Evolutionary conservation across 1,284 basidiomycete genomes (phyloP).

Genomic region (Vanrija sp.): DNA sequence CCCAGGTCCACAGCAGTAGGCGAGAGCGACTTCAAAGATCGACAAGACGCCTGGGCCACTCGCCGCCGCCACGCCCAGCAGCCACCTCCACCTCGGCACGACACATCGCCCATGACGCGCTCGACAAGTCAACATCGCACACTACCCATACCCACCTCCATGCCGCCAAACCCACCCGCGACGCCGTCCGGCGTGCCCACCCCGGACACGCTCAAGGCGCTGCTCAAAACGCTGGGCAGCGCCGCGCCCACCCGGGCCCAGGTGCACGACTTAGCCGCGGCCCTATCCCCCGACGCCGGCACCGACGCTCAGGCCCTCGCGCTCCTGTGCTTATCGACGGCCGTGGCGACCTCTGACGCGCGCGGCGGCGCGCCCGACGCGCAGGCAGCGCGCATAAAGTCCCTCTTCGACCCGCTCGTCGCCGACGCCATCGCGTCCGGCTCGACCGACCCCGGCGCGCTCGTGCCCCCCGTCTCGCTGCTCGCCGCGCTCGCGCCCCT

Average conservation of each 20-base stretch:
- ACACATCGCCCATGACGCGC: not conserved
- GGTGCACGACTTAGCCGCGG: not conserved
- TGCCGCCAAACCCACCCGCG: no score
- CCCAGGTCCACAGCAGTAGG: no score
- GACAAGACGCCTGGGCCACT: not conserved
- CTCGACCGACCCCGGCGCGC: constrained; percentile 1
- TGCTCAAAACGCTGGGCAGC: constrained; percentile 4
- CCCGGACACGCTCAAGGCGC: constrained; percentile 4
- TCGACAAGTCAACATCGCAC: no score
- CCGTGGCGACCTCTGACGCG: constrained; percentile 3
- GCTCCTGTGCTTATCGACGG: constrained; percentile 8
- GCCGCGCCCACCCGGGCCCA: not conserved
- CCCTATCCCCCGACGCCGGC: not conserved
- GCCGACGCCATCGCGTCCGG: constrained; percentile 4
- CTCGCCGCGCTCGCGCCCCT: constrained; percentile 31
- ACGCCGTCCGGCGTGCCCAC: not conserved
- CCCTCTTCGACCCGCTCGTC: constrained; percentile 11
- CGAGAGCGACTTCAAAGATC: no score
- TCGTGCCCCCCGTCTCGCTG: constrained; percentile 19
- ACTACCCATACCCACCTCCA: no score
- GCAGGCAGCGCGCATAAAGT: constrained; percentile 4
- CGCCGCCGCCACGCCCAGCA: not conserved
- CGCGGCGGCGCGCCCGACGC: not conserved
- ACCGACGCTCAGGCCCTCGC: constrained; percentile 4
- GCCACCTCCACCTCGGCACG: not conserved